Evolutionary conservation across 1,139 yeast species (phyloP).

Genomic region (Geotrichum bryndzae): DNA sequence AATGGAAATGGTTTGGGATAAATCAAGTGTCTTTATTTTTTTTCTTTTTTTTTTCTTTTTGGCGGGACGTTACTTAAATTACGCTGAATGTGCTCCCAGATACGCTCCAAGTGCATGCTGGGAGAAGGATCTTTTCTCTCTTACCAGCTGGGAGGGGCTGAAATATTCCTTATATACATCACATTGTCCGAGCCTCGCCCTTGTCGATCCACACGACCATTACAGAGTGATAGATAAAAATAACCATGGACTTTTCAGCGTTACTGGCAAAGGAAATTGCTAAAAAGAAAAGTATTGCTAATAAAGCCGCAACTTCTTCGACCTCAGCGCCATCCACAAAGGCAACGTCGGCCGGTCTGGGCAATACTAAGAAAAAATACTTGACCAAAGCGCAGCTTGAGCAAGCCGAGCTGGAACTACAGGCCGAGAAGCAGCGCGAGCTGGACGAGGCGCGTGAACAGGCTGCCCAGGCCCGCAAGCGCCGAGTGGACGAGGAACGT

Average conservation of each 20-base stretch:
- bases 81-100: not conserved
- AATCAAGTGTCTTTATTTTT: not conserved
- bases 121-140: not conserved
- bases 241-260: constrained; percentile 32
- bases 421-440: constrained; percentile 30
- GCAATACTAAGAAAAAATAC: constrained; percentile 17
- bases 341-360: not conserved
- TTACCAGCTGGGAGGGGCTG: no score
- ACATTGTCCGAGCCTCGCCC: not conserved
- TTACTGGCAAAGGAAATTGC: constrained; percentile 32
- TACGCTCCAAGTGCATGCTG: not conserved
- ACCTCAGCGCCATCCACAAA: not conserved
- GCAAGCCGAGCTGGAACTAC: constrained; percentile 22
- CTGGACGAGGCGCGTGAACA: constrained; percentile 28
- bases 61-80: not conserved
- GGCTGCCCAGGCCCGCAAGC: constrained; percentile 23
- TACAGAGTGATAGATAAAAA: not conserved
- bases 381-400: constrained; percentile 26
- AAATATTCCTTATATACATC: not conserved
- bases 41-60: not conserved
- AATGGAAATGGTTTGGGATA: not conserved
- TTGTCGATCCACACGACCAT: not conserved
- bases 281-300: constrained; percentile 27
- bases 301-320: not conserved
- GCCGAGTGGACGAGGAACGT: constrained; percentile 29